Percentiles rank a stretch among this genome's conserved stretches.
phyloP scores from a whole-genome alignment of 2,329 filamentous ascomycete species.

The Beauveria varroae region DNA sequence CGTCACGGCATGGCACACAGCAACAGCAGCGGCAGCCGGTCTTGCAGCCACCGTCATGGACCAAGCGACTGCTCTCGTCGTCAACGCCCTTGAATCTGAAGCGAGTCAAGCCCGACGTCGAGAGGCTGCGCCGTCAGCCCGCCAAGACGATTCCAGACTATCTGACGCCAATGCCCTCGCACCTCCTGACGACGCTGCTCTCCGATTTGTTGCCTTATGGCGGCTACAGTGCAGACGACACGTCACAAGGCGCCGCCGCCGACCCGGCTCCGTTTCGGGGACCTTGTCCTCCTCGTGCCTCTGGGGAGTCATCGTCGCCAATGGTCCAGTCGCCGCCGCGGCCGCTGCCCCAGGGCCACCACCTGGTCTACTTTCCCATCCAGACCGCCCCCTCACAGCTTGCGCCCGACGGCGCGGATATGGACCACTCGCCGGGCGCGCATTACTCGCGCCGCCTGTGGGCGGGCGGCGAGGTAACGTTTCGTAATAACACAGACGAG shows the following conservation, averaged over 20 bases:
- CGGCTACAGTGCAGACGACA: not conserved
- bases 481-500: conserved; percentile 24
- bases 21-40: not conserved
- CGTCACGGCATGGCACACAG: not conserved
- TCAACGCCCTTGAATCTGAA: not conserved
- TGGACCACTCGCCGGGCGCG: conserved; percentile 63
- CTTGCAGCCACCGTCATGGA: not conserved
- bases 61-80: not conserved
- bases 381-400: conserved; percentile 54
- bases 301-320: conserved; percentile 9
- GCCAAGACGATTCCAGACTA: conserved; percentile 34
- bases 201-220: conserved; percentile 33
- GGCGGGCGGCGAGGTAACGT: conserved; percentile 70
- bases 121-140: conserved; percentile 20
- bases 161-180: conserved; percentile 51
- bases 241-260: not conserved
- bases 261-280: not conserved
- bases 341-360: conserved; percentile 59
- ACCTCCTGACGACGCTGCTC: conserved; percentile 59
- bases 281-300: no score
- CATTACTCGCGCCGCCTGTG: conserved; percentile 76
- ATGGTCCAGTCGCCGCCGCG: conserved; percentile 18
- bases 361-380: conserved; percentile 82
- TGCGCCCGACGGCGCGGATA: conserved; percentile 77
- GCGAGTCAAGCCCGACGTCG: conserved; percentile 10